Percentiles rank a stretch among this genome's conserved stretches.
Conservation (phyloP, 2,329 filamentous ascomycete species). For the Penicillium sp. region DNA sequence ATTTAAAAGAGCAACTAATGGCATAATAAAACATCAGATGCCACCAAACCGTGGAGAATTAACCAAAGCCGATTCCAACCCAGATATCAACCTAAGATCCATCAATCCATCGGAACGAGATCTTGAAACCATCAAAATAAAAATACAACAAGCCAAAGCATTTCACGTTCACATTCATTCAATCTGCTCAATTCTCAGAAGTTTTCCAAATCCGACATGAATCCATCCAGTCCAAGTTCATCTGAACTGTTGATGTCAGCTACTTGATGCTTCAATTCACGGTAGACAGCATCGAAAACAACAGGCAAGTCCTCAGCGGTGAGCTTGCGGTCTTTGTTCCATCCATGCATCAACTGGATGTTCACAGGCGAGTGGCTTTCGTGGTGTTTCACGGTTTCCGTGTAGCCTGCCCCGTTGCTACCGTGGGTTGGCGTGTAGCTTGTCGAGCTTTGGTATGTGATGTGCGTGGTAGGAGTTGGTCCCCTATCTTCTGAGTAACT, state of each 20-base stretch:
- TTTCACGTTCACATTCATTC: background rate
- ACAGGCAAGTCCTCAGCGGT: conserved; percentile 16
- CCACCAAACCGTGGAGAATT: too few relatives aligned
- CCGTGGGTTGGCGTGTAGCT: background rate
- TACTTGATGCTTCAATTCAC: conserved; percentile 19
- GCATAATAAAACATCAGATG: too few relatives aligned
- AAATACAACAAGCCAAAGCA: background rate
- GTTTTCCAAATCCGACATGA: background rate
- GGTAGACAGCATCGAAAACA: conserved; percentile 22
- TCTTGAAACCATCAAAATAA: background rate
- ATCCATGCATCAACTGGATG: conserved; percentile 17
- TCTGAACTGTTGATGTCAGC: conserved; percentile 31
- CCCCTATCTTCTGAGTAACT: background rate
- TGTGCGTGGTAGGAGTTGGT: conserved; percentile 9
- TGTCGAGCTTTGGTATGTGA: background rate
- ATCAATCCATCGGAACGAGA: background rate
- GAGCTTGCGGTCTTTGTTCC: conserved; percentile 8
- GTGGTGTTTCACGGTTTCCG: conserved; percentile 15
- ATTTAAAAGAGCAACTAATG: too few relatives aligned
- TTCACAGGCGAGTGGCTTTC: conserved; percentile 14
- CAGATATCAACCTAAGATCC: too few relatives aligned
- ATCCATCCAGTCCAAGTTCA: conserved; percentile 23
- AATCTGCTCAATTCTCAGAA: background rate
- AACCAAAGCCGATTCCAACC: too few relatives aligned
- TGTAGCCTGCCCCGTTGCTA: conserved; percentile 4